Evolutionary conservation across 345 rosid species (phyloP), one percentile per base, ranked within the genome.

Genomic region (Garcia nutans): DNA sequence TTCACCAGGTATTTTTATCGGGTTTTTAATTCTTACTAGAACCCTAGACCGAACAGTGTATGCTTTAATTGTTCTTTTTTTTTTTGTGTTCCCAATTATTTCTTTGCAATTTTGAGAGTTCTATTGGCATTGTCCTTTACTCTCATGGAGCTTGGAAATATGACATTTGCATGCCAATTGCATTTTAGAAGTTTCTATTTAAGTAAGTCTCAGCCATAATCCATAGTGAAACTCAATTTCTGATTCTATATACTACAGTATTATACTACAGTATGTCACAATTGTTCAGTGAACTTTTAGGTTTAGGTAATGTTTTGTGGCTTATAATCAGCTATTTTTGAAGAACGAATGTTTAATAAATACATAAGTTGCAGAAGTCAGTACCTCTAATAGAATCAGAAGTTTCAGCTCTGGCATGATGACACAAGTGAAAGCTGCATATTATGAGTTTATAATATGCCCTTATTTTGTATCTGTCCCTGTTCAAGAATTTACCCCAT

Each of bases 1-100:
- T 96, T 65, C 99, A 96, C 72, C 99, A 93, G 97, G 99, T 92
- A 79, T 10, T 58, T n/a, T 58, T 66, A 0, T 75, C 55, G 22
- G 26, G n/a, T n/a, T 70, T 62, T 68, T 52, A 6, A 16, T 26
- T 0, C 22, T 49, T 49, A 3, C 56, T 6, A 11, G 62, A 61
- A 42, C 61, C 57, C 24, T 56, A 17, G 16, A 8, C 26, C 3
- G 12, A 50, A 19, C 8, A 58, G 19, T 13, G 6, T 44, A 33
- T 24, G 57, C 41, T 17, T 31, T 22, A 57, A n/a, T 19, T 26
- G n/a, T 10, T n/a, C n/a, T n/a, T n/a, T n/a, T n/a, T 56, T 60
- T 28, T 20, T 16, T 64, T 33, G 8, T 1, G 6, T 47, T 47
- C 13, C 6, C 7, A 15, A 54, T 15, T 54, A 3, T 37, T 0